Base-by-base conservation (phyloP, 2,329 filamentous ascomycete genomes). In the Saccharata proteae region DNA sequence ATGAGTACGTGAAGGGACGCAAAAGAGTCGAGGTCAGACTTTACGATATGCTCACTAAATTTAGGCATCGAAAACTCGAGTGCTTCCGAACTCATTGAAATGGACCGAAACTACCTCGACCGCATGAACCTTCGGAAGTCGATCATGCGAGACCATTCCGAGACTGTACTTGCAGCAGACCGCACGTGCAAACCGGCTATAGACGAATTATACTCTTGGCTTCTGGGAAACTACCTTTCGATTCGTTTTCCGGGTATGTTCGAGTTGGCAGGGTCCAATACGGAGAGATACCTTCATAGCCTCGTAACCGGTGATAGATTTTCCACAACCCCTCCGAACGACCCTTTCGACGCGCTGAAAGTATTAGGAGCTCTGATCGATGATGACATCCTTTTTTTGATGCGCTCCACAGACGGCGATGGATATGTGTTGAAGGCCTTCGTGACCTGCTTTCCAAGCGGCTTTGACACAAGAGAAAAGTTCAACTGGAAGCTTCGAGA, bases 1-100 rank as follows among this genome's bases (percentile, higher is more conserved):
- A 77, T 77, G 73, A 67, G 71, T 74, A 51, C 38, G 52, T 40
- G 14, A 12, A n/a, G n/a, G n/a, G n/a, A n/a, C n/a, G n/a, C n/a
- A n/a, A n/a, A n/a, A n/a, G n/a, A n/a, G n/a, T n/a, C 17, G 19
- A 18, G 11, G n/a, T 26, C 13, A 13, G 14, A 15, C 36, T 26
- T 7, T 3, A 12, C 19, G 21, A 12, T 17, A 19, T 15, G 16
- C 17, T 28, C n/a, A 33, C 12, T 11, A 11, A 12, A 16, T 26
- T 30, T 41, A 74, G 71, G 61, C 4, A 57, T 76, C 15, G 62
- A 71, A 43, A 67, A 57, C 26, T 59, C 64, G 10, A 45, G 61
- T 6, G 47, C 68, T 1, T 69, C 65, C n/a, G 61, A 71, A 7
- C 59, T 77, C 11, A 52, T 77, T 21, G 59, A 52, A 12, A 67